Conservation (phyloP, 495 filamentous ascomycete genomes). For the Lophiostoma macrostomum region DNA sequence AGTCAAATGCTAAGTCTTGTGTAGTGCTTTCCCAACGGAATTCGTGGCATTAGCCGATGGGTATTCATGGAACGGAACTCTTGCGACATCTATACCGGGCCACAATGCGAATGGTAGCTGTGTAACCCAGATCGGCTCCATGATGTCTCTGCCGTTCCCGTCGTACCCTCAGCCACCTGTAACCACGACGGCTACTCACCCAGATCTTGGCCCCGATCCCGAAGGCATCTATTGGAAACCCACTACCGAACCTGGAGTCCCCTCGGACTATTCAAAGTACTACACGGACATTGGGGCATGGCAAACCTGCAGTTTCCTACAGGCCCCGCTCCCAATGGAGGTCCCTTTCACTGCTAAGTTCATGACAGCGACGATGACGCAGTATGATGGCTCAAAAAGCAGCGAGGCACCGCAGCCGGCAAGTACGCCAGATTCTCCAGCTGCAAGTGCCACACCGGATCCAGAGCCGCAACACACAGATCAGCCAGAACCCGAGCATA, state of each 20-base stretch:
- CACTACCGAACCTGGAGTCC: not conserved
- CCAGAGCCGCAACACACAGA: no score
- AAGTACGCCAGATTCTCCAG: no score
- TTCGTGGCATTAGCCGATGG: not conserved
- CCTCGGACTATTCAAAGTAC: not conserved
- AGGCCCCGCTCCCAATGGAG: not conserved
- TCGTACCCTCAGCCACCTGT: not conserved
- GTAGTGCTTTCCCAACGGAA: not conserved
- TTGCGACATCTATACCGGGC: not conserved
- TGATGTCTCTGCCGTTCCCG: not conserved
- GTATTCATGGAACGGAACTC: not conserved
- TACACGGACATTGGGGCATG: not conserved
- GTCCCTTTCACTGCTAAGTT: not conserved
- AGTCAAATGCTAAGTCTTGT: not conserved
- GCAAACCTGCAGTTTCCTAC: not conserved
- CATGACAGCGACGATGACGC: slow-evolving; percentile 1
- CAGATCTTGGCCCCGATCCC: not conserved
- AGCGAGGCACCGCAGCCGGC: not conserved
- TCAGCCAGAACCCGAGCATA: no score
- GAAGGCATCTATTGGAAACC: not conserved
- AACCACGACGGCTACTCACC: not conserved
- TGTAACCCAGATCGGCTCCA: not conserved
- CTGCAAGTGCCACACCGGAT: no score
- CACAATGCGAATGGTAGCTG: not conserved
- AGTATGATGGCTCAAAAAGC: not conserved